Evolutionary conservation across 257 asterid genomes (phyloP), one percentile per base, ranked within the genome.

Genomic region (Penstemon eatonii): DNA sequence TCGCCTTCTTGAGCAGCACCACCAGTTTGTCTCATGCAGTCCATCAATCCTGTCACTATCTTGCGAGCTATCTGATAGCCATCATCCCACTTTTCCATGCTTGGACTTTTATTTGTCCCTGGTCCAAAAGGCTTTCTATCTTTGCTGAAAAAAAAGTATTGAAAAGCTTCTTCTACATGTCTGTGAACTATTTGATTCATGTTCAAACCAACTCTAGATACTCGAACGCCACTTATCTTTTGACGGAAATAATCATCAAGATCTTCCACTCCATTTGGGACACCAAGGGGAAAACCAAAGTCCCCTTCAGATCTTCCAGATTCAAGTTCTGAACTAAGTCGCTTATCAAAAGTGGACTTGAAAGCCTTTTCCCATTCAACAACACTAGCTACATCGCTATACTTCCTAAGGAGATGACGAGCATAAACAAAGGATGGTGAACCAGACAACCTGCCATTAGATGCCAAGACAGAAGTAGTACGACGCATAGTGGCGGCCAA

Each of bases 1-100:
- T 91, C 98, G 42, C 98, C 99, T 88, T 94, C 99, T 84, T 94
- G 99, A 76, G 99, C 99, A 39, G 99, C 98, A 76, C 99, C 99
- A 60, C 99, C 99, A 71, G 99, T 94, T 81, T 91, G 97, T 71
- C 90, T 91, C 95, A 94, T 94, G 86, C 99, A 94, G 66, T 94
- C 99, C 82, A 91, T 82, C 83, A 94, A 80, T 62, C 96, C 95
- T 72, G 76, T 73, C 43, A 94, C 96, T 72, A 89, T 85, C 68
- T 91, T 86, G 63, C 89, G 96, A 69, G 96, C 98, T 37, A 86
- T 78, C 65, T 82, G 91, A 78, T 83, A 75, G 53, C 85, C 82
- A 67, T 89, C 96, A 67, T 91, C 98, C 84, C 70, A 79, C 72
- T 86, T 87, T 61, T 89, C 93, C 75, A 74, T 59, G 74, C 84